phyloP scores from a whole-genome alignment of 495 filamentous ascomycete species.

The Thermothielavioides terrestris region DNA sequence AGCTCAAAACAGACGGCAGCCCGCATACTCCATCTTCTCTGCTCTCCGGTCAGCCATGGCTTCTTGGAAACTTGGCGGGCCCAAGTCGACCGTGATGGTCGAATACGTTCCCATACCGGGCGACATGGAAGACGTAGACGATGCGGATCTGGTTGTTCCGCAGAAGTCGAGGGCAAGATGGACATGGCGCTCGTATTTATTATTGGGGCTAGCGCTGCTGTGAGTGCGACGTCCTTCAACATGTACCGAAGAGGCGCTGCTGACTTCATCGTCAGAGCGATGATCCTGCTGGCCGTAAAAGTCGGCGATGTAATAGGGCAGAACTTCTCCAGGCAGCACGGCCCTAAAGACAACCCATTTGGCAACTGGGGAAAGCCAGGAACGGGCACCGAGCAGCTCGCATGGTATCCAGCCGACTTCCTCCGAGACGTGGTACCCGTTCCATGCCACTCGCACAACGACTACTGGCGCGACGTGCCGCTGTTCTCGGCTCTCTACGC shows the following conservation, averaged over 20 bases:
- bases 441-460: conserved; percentile 76
- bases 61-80: background rate
- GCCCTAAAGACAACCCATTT: conserved; percentile 42
- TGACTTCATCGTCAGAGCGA: background rate
- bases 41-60: conserved; percentile 8
- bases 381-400: conserved; percentile 38
- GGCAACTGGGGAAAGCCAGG: conserved; percentile 45
- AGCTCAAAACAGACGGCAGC: background rate
- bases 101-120: conserved; percentile 1
- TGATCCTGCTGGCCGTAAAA: background rate
- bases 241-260: background rate
- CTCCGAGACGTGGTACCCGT: conserved; percentile 61
- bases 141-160: background rate
- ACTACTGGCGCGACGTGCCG: conserved; percentile 81
- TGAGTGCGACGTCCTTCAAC: background rate
- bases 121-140: background rate
- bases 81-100: background rate
- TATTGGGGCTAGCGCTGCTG: conserved; percentile 4
- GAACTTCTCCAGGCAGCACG: background rate
- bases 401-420: conserved; percentile 68
- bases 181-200: conserved; percentile 1
- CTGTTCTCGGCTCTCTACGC: conserved; percentile 53
- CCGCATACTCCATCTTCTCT: background rate
- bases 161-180: background rate
- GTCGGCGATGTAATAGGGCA: background rate